Percentiles rank a stretch among this genome's conserved stretches.
Conservation (phyloP, 306 rosid genomes). For the Morella rubra region DNA sequence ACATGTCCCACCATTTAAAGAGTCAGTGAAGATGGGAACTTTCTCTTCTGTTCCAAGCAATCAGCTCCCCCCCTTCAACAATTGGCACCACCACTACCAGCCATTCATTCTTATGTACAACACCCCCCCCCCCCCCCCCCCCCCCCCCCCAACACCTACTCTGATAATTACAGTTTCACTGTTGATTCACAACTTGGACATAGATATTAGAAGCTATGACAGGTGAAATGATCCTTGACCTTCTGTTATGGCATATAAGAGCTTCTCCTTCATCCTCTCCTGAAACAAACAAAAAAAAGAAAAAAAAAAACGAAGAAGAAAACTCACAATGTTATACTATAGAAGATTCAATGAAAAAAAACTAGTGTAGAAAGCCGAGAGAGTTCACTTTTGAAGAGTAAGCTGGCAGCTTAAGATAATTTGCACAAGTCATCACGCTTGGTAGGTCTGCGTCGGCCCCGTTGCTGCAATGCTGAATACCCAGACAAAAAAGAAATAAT, state of each 20-base stretch:
- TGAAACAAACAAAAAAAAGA: slow-evolving; percentile 34
- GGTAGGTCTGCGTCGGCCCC: slow-evolving; percentile 78
- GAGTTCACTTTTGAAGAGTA: slow-evolving; percentile 77
- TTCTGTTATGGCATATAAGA: slow-evolving; percentile 86
- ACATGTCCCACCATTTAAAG: slow-evolving; percentile 56
- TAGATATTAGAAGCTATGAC: slow-evolving; percentile 46
- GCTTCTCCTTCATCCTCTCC: slow-evolving; percentile 93
- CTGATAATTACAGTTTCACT: slow-evolving; percentile 70
- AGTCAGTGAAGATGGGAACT: slow-evolving; percentile 48
- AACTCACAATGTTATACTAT: background rate
- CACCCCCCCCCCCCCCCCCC: too few relatives aligned
- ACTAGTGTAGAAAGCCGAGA: slow-evolving; percentile 15
- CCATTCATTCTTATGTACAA: slow-evolving; percentile 46
- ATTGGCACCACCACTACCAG: slow-evolving; percentile 33
- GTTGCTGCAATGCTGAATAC: slow-evolving; percentile 70
- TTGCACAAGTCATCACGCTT: slow-evolving; percentile 99
- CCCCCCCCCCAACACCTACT: slow-evolving; percentile 38
- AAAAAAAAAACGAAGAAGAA: background rate
- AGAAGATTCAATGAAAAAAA: background rate
- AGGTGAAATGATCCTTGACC: slow-evolving; percentile 99
- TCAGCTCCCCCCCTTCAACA: slow-evolving; percentile 34
- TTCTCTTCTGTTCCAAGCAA: slow-evolving; percentile 43
- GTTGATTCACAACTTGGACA: slow-evolving; percentile 21
- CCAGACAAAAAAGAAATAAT: slow-evolving; percentile 10
- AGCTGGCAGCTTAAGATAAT: slow-evolving; percentile 94